phyloP scores from a whole-genome alignment of 257 asterid genomes.

The Fraxinus quadrangulata region DNA sequence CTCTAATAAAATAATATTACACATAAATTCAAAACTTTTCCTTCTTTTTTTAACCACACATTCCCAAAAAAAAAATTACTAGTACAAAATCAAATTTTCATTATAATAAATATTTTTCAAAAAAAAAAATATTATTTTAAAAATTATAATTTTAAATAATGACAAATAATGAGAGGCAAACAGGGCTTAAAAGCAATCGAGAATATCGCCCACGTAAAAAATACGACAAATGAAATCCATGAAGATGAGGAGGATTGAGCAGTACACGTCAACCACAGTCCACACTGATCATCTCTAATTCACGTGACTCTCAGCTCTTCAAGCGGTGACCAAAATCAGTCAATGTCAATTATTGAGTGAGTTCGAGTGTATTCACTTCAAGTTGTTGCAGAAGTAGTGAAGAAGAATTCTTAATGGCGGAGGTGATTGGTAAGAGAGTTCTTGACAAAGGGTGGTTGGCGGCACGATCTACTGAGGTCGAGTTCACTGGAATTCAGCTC shows the following conservation, averaged over 20 bases:
- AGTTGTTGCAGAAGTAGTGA: neutral
- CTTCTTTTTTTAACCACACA: too few species aligned
- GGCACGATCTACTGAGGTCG: slow-evolving; percentile 82
- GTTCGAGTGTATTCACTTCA: neutral
- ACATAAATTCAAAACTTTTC: too few species aligned
- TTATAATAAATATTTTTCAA: too few species aligned
- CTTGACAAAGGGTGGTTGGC: slow-evolving; percentile 83
- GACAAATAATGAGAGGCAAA: too few species aligned
- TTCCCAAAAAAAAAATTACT: too few species aligned
- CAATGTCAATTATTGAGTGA: neutral
- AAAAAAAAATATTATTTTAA: too few species aligned
- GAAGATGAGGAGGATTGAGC: neutral
- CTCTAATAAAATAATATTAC: too few species aligned
- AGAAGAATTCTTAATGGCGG: slow-evolving; percentile 36
- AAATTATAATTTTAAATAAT: too few species aligned
- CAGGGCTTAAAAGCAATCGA: neutral
- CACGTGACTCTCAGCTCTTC: neutral
- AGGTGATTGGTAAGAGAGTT: slow-evolving; percentile 58
- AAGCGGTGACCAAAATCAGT: neutral
- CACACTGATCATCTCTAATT: neutral
- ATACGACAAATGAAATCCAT: neutral
- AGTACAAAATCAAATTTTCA: too few species aligned
- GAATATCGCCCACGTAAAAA: neutral
- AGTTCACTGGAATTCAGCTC: slow-evolving; percentile 72
- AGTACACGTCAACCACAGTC: neutral